These are phyloP conservation scores for Zhuliangozyma parablackwelliae DNA, from an alignment of 1,139 yeast genomes.

Conservation along the genomic window DNA sequence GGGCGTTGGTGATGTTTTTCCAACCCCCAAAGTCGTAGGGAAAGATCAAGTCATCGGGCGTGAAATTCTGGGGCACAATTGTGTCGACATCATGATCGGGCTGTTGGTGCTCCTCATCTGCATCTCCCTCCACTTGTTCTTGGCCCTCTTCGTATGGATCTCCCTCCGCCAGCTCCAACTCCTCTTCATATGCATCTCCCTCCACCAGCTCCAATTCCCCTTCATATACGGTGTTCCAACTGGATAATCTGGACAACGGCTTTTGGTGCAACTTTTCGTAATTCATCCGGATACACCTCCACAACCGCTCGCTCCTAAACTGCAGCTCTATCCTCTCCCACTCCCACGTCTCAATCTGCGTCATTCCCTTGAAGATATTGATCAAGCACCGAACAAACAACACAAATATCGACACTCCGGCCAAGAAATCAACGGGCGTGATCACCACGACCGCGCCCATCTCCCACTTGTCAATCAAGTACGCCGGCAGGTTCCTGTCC, in stretches of 20 bases:
- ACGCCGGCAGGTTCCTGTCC: slow-evolving; percentile 54
- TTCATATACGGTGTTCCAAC: slow-evolving; percentile 37
- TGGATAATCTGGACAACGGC: slow-evolving; percentile 41
- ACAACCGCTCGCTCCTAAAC: slow-evolving; percentile 48
- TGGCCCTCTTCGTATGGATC: slow-evolving; percentile 3
- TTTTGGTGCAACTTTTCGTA: slow-evolving; percentile 39
- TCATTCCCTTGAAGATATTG: slow-evolving; percentile 64
- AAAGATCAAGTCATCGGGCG: slow-evolving; percentile 59
- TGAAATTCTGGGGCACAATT: slow-evolving; percentile 30
- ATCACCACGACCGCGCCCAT: slow-evolving; percentile 54
- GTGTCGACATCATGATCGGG: too few species aligned
- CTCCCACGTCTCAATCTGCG: slow-evolving; percentile 94
- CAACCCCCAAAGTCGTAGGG: slow-evolving; percentile 76
- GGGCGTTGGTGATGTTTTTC: slow-evolving; percentile 44
- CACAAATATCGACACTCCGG: slow-evolving; percentile 52
- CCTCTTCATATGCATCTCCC: slow-evolving; percentile 5
- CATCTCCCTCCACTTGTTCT: slow-evolving; percentile 11
- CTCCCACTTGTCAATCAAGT: slow-evolving; percentile 51
- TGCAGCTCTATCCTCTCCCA: slow-evolving; percentile 73
- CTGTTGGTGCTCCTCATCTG: slow-evolving; percentile 3
- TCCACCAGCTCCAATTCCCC: slow-evolving; percentile 9
- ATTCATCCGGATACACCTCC: slow-evolving; percentile 48
- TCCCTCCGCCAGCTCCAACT: slow-evolving; percentile 1
- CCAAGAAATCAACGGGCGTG: slow-evolving; percentile 54
- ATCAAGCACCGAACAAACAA: slow-evolving; percentile 59